Percentiles rank a stretch among this genome's conserved stretches.
phyloP scores from a whole-genome alignment of 441 rosid genomes.

The Populus hybrid region DNA sequence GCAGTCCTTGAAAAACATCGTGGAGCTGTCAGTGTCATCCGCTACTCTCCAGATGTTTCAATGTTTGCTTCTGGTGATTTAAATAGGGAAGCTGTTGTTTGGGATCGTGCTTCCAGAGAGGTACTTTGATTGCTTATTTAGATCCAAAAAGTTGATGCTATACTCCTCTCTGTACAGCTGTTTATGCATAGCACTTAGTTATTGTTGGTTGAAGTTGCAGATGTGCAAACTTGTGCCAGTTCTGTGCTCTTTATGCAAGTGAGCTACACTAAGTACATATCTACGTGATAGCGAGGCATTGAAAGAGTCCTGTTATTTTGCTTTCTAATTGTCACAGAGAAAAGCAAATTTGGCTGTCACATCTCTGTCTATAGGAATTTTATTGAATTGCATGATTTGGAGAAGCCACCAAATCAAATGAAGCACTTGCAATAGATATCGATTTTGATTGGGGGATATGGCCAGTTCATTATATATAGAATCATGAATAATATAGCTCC shows the following conservation, averaged over 20 bases:
- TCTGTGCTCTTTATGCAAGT: neutral
- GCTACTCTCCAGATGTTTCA: slow-evolving; percentile 82
- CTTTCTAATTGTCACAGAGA: neutral
- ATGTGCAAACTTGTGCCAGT: neutral
- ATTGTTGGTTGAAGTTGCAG: neutral
- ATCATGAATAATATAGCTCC: neutral
- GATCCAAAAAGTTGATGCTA: neutral
- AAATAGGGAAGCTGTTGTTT: slow-evolving; percentile 87
- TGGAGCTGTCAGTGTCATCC: slow-evolving; percentile 78
- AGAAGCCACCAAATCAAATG: neutral
- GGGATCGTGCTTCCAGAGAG: slow-evolving; percentile 85
- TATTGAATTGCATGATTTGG: neutral
- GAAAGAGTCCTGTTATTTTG: neutral
- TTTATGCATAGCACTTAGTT: neutral
- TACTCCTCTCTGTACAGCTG: neutral
- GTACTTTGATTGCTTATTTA: slow-evolving; percentile 28
- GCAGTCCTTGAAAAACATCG: slow-evolving; percentile 86
- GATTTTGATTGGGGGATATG: neutral
- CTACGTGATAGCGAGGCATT: neutral
- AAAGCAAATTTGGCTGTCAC: neutral
- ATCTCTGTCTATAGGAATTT: neutral
- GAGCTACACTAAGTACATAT: neutral
- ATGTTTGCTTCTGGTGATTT: slow-evolving; percentile 94
- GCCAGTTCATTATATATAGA: neutral
- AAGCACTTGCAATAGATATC: neutral